Base-by-base conservation (phyloP, 768 basidiomycete species). In the Naganishia friedmannii region DNA sequence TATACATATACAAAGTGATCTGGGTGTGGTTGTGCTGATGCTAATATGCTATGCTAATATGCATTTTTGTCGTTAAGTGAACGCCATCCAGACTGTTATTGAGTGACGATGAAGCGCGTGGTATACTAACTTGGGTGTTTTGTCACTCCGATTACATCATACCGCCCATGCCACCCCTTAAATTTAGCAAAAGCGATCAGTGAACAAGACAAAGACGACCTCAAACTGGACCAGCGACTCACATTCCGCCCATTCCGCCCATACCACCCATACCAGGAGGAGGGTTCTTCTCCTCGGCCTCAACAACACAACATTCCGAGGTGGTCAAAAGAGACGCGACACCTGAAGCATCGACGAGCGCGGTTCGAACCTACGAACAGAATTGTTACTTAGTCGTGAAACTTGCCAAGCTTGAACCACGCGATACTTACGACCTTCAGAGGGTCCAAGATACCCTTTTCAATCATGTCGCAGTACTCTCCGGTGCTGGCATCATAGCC, bases 271-370 rank as follows among this genome's bases (percentile, higher is more conserved):
- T 79, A 3, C 78, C 77, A 67, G 87, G 84, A 60, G 89, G 85
- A 73, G 90, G 87, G 71, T 81, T 80, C 78, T 96, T 93, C 73
- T 90, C 89, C 17, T 89, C 82, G 4, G 82, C 91, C 60, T 97
- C 93, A 28, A 97, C 93, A 48, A 98, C 86, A 79, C 91, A 90
- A 51, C 87, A 89, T 84, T 98, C 94, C 75, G 89, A 91, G 65
- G 94, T 98, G 57, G 93, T 93, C 82, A 97, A 83, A 81, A 98
- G 83, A 72, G 88, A 90, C 3, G 94, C 92, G n/a, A 97, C 94
- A 78, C 95, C 93, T 28, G 86, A 77, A 0, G 95, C 94, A 79
- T 98, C 94, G 1, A 94, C 88, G 32, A 97, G 85, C 1, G 93
- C 93, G 2, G 93, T 95, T 76, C 92, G 84, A 53, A 66, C 57